Evolutionary conservation across 129 eudicot species (phyloP).

Genomic region (Solidago caesia): DNA sequence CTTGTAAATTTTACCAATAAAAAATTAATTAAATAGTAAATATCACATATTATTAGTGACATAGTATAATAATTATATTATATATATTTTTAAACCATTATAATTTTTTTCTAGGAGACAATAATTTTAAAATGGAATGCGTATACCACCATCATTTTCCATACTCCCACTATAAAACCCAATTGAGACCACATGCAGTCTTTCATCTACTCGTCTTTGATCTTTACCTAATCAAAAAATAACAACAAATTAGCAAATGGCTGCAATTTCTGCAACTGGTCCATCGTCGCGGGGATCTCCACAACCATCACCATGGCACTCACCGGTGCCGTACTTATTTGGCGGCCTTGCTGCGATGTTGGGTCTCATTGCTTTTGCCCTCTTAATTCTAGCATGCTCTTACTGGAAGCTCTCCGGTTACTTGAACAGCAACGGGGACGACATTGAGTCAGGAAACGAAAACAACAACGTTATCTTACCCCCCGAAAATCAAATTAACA

Average conservation of each 20-base stretch:
- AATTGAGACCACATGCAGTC: background rate
- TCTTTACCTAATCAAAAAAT: background rate
- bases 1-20: no score
- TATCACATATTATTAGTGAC: no score
- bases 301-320: conserved; percentile 66
- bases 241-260: background rate
- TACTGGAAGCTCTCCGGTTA: conserved; percentile 75
- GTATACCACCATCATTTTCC: background rate
- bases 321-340: conserved; percentile 77
- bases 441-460: conserved; percentile 43
- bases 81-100: no score
- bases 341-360: conserved; percentile 88
- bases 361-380: conserved; percentile 72
- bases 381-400: conserved; percentile 70
- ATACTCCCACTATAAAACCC: background rate
- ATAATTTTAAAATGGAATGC: background rate
- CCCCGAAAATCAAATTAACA: background rate
- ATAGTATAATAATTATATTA: no score
- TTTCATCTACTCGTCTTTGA: background rate
- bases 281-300: conserved; percentile 29
- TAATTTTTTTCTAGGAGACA: background rate
- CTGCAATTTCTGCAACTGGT: conserved; percentile 17
- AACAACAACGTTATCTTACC: conserved; percentile 16
- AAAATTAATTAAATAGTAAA: no score
- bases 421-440: conserved; percentile 32